These are phyloP conservation scores for Lodderomyces beijingensis DNA, from an alignment of 1,139 yeast species.

Conservation along the genomic window DNA sequence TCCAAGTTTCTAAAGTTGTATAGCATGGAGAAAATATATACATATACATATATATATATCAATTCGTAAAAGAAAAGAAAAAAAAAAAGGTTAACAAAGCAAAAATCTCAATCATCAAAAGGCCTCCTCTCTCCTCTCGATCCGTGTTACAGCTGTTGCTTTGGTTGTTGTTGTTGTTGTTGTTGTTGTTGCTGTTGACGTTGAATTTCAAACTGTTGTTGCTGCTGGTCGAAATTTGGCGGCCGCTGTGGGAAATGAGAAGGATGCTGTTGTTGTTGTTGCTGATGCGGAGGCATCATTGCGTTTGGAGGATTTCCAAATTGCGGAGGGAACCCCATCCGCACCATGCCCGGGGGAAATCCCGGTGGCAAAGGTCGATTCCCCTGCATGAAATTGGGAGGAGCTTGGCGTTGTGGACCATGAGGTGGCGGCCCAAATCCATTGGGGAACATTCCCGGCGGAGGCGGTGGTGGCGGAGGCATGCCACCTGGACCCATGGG, in stretches of 20 bases:
- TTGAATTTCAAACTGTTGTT: constrained; percentile 13
- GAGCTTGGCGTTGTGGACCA: constrained; percentile 12
- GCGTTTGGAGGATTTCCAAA: constrained; percentile 14
- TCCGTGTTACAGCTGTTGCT: background rate
- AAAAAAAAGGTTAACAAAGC: background rate
- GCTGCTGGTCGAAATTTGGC: constrained; percentile 6
- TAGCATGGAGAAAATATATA: constrained; percentile 11
- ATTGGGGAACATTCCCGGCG: constrained; percentile 15
- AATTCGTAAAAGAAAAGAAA: background rate
- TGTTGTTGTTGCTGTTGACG: constrained; percentile 11
- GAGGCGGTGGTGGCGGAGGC: constrained; percentile 16
- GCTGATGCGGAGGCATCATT: constrained; percentile 20
- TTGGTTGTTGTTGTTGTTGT: constrained; percentile 1
- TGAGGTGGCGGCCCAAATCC: constrained; percentile 17
- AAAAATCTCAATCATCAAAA: too few relatives aligned
- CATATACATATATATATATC: background rate
- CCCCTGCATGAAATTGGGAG: constrained; percentile 13
- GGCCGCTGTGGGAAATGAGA: constrained; percentile 13
- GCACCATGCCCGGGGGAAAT: constrained; percentile 15
- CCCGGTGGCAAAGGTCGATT: constrained; percentile 17
- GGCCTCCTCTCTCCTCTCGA: too few relatives aligned
- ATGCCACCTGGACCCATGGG: constrained; percentile 4
- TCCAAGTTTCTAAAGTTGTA: constrained; percentile 49
- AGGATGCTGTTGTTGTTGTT: constrained; percentile 15
- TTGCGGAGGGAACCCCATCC: constrained; percentile 15